Conservation (phyloP, 2,329 filamentous ascomycete species). For the Delphinella strobiligena region DNA sequence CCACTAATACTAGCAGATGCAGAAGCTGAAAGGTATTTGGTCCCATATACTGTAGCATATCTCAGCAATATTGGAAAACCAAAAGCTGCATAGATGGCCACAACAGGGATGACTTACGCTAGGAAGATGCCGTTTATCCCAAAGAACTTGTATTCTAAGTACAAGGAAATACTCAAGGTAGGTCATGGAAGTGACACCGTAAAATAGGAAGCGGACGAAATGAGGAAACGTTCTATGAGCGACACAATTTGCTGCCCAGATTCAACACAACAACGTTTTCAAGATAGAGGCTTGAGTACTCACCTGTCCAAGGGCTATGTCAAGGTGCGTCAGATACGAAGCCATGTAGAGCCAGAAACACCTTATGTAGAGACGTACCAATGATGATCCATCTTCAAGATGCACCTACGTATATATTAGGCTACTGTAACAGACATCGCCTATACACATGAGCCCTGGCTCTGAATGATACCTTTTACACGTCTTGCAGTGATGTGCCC, state of each 20-base stretch:
- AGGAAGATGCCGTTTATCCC: slow-evolving; percentile 53
- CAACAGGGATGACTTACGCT: slow-evolving; percentile 33
- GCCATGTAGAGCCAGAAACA: too few relatives aligned
- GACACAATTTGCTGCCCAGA: slow-evolving; percentile 52
- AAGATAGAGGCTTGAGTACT: slow-evolving; percentile 11
- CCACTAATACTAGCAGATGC: slow-evolving; percentile 47
- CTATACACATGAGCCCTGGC: neutral
- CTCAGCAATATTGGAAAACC: neutral
- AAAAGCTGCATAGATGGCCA: neutral
- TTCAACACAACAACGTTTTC: slow-evolving; percentile 1
- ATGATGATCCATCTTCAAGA: slow-evolving; percentile 77
- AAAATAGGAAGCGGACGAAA: slow-evolving; percentile 67
- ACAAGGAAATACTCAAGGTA: slow-evolving; percentile 52
- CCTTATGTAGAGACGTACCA: too few relatives aligned
- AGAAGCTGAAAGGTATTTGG: slow-evolving; percentile 48
- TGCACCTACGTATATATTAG: slow-evolving; percentile 25
- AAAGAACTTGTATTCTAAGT: slow-evolving; percentile 47
- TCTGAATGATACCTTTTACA: slow-evolving; percentile 45
- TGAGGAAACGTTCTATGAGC: slow-evolving; percentile 72
- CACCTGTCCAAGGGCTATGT: slow-evolving; percentile 54
- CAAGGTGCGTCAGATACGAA: too few relatives aligned
- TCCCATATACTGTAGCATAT: slow-evolving; percentile 48
- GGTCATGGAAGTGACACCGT: slow-evolving; percentile 49
- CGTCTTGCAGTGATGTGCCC: slow-evolving; percentile 70
- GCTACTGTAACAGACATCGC: neutral